Evolutionary conservation across 352 stramenopile species (phyloP).

Genomic region (Globisporangium nodosum): DNA sequence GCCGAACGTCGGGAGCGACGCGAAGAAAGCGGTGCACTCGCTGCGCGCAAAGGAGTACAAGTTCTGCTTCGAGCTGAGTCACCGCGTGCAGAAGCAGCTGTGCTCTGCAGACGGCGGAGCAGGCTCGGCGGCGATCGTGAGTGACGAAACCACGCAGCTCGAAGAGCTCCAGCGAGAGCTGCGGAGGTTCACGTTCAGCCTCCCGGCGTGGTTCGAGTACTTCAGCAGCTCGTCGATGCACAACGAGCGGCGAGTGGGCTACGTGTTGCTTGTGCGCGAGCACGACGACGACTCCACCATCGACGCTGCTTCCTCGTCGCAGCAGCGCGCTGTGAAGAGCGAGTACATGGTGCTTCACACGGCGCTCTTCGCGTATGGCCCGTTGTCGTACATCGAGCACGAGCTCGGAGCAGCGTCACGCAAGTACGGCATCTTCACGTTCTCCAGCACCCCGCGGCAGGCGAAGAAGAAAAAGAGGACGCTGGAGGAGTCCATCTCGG

Average conservation of each 20-base stretch:
- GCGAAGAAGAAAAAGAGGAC: constrained; percentile 11
- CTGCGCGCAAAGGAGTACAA: constrained; percentile 42
- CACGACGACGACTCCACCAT: background rate
- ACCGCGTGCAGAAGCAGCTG: constrained; percentile 16
- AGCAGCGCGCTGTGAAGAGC: background rate
- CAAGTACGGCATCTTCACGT: constrained; percentile 16
- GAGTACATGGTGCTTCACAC: constrained; percentile 37
- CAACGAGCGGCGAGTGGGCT: constrained; percentile 40
- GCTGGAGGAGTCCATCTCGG: constrained; percentile 30
- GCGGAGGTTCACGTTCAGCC: constrained; percentile 23
- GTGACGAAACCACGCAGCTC: constrained; percentile 11
- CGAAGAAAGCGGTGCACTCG: constrained; percentile 26
- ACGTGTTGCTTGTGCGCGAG: constrained; percentile 33
- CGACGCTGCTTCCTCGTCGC: background rate
- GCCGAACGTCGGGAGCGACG: constrained; percentile 10
- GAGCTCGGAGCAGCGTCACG: constrained; percentile 12
- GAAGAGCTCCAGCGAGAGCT: constrained; percentile 24
- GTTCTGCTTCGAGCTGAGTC: constrained; percentile 48
- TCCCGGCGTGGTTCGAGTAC: constrained; percentile 56
- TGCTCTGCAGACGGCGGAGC: background rate
- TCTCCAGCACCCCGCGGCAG: background rate
- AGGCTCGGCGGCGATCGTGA: background rate
- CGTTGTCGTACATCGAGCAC: constrained; percentile 34
- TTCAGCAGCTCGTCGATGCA: constrained; percentile 29
- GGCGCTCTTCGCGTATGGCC: constrained; percentile 29